Percentiles rank a stretch among this genome's conserved stretches.
phyloP scores from a whole-genome alignment of 371 early-diverging fungal genomes.

The Rhizopus arrhizus region DNA sequence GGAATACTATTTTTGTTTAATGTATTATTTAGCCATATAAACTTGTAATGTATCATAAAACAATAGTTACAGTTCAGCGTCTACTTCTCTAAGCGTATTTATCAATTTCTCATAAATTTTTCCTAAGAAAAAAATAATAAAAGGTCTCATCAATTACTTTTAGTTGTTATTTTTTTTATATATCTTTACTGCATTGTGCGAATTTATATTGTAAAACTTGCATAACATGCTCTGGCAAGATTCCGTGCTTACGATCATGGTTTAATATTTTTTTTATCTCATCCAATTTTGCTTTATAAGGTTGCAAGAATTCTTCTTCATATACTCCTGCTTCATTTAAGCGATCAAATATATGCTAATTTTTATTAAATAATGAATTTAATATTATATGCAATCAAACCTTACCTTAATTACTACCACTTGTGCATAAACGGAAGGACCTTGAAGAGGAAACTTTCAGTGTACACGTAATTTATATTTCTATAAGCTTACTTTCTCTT shows the following conservation, averaged over 20 bases:
- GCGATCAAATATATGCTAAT: constrained; percentile 73
- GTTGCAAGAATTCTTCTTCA: constrained; percentile 49
- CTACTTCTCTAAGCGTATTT: constrained; percentile 44
- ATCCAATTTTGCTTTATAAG: constrained; percentile 41
- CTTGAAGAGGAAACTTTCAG: constrained; percentile 1
- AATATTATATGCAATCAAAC: not conserved
- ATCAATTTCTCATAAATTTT: constrained; percentile 35
- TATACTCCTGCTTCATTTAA: constrained; percentile 72
- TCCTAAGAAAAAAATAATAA: constrained; percentile 23
- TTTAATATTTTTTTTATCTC: constrained; percentile 42
- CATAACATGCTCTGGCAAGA: constrained; percentile 36
- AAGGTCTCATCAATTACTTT: not conserved
- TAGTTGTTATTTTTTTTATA: not conserved
- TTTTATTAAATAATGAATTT: not conserved
- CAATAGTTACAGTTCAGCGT: constrained; percentile 43
- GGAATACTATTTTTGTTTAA: constrained; percentile 49
- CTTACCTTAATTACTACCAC: constrained; percentile 76
- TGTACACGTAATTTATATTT: not conserved
- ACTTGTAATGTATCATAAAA: not conserved
- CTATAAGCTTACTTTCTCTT: constrained; percentile 57
- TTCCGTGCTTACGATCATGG: constrained; percentile 28
- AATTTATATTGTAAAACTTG: constrained; percentile 42
- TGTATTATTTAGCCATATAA: not conserved
- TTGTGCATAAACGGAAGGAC: constrained; percentile 78
- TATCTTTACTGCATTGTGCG: constrained; percentile 43